phyloP scores from a whole-genome alignment of 352 stramenopile genomes.

The Phytopythium oedochilum region DNA sequence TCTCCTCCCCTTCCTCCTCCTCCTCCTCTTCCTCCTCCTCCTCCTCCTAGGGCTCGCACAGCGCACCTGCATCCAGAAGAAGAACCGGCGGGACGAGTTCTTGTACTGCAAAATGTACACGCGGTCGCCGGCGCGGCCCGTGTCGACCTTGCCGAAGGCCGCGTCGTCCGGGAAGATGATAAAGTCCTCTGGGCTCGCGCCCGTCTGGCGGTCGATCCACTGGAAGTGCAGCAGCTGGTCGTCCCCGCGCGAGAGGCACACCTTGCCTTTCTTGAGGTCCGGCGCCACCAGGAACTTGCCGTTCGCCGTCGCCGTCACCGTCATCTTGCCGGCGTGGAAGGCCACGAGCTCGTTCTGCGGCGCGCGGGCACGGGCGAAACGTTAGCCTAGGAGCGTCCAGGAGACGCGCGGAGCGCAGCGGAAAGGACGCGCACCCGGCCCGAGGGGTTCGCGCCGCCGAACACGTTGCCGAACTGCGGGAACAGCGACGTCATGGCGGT shows the following conservation, averaged over 20 bases:
- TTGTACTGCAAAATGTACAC: conserved; percentile 93
- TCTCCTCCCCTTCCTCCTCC: too few relatives aligned
- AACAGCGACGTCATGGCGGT: conserved; percentile 54
- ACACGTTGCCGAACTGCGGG: conserved; percentile 78
- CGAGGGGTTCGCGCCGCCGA: conserved; percentile 47
- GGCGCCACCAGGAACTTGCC: conserved; percentile 88
- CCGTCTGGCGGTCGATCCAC: conserved; percentile 89
- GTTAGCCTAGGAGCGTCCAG: not conserved
- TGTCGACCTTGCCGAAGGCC: conserved; percentile 86
- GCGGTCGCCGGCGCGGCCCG: conserved; percentile 75
- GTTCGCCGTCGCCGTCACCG: conserved; percentile 54
- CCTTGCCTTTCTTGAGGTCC: conserved; percentile 89
- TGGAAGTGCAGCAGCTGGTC: conserved; percentile 92
- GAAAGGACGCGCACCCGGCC: conserved; percentile 45
- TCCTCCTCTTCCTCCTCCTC: too few relatives aligned
- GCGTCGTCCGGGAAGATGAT: conserved; percentile 92
- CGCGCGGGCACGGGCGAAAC: not conserved
- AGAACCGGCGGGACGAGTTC: conserved; percentile 89
- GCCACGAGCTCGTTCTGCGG: conserved; percentile 76
- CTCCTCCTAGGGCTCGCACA: too few relatives aligned
- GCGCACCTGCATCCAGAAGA: conserved; percentile 95
- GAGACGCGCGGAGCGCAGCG: not conserved
- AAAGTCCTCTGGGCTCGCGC: conserved; percentile 84
- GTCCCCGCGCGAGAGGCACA: conserved; percentile 81
- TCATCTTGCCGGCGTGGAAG: conserved; percentile 93